These are phyloP conservation scores for Golubevia sp. DNA, from an alignment of 1,284 basidiomycete genomes.

Conservation along the genomic window DNA sequence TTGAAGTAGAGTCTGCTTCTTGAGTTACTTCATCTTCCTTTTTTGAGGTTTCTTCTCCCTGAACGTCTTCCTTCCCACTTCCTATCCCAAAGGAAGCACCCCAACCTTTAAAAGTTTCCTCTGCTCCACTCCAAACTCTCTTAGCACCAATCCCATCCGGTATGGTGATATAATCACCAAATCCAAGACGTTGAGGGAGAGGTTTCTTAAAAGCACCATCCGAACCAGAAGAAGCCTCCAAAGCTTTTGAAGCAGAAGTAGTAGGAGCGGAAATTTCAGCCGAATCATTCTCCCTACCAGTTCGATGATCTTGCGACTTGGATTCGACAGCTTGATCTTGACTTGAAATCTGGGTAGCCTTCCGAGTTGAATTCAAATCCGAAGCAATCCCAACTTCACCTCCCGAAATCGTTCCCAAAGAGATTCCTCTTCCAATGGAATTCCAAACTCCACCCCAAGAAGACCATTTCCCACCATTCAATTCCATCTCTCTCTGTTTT, in stretches of 20 bases:
- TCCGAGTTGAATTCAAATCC: too few relatives aligned
- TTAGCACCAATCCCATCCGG: neutral
- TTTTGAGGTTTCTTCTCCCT: neutral
- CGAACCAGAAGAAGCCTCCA: neutral
- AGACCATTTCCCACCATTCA: constrained; percentile 21
- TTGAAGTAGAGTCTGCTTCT: neutral
- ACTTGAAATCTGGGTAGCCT: too few relatives aligned
- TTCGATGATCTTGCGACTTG: too few relatives aligned
- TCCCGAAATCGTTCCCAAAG: neutral
- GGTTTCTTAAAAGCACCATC: neutral
- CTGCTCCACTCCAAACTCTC: neutral
- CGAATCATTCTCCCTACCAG: too few relatives aligned
- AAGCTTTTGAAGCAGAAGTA: neutral
- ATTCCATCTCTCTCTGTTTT: too few relatives aligned
- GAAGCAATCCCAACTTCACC: too few relatives aligned
- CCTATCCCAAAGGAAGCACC: neutral
- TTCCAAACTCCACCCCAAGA: constrained; percentile 27
- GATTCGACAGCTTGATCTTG: too few relatives aligned
- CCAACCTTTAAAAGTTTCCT: neutral
- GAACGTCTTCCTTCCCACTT: neutral
- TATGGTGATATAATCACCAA: neutral
- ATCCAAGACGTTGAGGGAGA: neutral
- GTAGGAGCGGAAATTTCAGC: neutral
- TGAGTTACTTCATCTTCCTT: neutral
- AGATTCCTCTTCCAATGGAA: constrained; percentile 17